phyloP scores from a whole-genome alignment of 441 rosid genomes.

The Gossypium laxum region DNA sequence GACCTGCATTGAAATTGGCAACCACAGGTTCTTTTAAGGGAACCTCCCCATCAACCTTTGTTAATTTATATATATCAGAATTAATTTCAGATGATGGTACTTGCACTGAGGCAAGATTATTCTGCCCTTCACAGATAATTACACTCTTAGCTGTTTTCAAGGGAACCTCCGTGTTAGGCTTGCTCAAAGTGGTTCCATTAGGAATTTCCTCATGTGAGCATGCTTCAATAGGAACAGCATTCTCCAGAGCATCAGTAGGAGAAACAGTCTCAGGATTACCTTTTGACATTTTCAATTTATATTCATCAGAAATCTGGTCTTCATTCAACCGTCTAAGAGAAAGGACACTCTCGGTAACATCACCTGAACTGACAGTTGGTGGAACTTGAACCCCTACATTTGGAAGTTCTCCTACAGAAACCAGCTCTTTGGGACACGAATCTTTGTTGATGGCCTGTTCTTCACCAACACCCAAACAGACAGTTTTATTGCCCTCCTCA shows the following conservation, averaged over 20 bases:
- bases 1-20: neutral
- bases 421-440: too few species aligned
- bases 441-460: too few species aligned
- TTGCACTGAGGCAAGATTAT: neutral
- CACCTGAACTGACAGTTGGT: too few species aligned
- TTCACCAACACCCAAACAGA: too few species aligned
- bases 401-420: too few species aligned
- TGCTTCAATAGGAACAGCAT: conserved; percentile 3
- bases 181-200: conserved; percentile 10
- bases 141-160: neutral
- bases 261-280: conserved; percentile 14
- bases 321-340: too few species aligned
- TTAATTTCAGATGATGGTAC: neutral
- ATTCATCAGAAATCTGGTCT: conserved; percentile 14
- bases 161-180: conserved; percentile 7
- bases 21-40: neutral
- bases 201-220: conserved; percentile 12
- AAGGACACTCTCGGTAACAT: too few species aligned
- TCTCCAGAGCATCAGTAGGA: conserved; percentile 17
- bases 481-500: too few species aligned
- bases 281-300: conserved; percentile 14
- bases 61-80: neutral
- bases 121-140: neutral
- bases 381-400: too few species aligned
- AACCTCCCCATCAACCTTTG: neutral